Percentiles rank a stretch among this genome's conserved stretches.
phyloP scores from a whole-genome alignment of 352 stramenopile species.

The Pythium aphanidermatum region DNA sequence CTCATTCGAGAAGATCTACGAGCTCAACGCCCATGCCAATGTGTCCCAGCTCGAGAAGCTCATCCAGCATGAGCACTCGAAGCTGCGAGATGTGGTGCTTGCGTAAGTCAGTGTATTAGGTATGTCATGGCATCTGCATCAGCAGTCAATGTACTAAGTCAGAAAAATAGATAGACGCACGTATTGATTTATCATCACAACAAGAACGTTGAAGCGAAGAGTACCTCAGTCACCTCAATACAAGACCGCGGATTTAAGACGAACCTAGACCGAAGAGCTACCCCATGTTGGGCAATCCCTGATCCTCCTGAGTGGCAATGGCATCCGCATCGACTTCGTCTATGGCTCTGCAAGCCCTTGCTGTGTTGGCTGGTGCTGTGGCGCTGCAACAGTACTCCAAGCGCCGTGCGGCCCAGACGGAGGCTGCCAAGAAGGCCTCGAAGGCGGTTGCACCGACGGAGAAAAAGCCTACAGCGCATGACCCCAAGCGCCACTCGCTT shows the following conservation, averaged over 20 bases:
- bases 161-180: constrained; percentile 18
- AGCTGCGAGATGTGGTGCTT: constrained; percentile 71
- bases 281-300: no score
- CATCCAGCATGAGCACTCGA: constrained; percentile 75
- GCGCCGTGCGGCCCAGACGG: constrained; percentile 4
- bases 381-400: constrained; percentile 40
- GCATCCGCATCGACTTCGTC: constrained; percentile 3
- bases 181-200: constrained; percentile 14
- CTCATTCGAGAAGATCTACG: constrained; percentile 95
- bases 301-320: no score
- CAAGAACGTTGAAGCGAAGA: constrained; percentile 14
- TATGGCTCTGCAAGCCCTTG: constrained; percentile 19
- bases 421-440: not conserved
- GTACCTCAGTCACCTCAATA: no score
- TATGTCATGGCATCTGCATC: not conserved
- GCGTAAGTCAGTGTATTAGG: constrained; percentile 29
- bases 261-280: no score
- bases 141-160: constrained; percentile 11
- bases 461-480: not conserved
- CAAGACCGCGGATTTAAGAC: no score
- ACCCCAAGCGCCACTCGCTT: constrained; percentile 8
- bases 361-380: constrained; percentile 22
- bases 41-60: constrained; percentile 83
- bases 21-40: constrained; percentile 88
- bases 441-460: not conserved